Evolutionary conservation across 768 basidiomycete genomes (phyloP), one percentile per base, ranked within the genome.

Genomic region (Lactarius hengduanensis): DNA sequence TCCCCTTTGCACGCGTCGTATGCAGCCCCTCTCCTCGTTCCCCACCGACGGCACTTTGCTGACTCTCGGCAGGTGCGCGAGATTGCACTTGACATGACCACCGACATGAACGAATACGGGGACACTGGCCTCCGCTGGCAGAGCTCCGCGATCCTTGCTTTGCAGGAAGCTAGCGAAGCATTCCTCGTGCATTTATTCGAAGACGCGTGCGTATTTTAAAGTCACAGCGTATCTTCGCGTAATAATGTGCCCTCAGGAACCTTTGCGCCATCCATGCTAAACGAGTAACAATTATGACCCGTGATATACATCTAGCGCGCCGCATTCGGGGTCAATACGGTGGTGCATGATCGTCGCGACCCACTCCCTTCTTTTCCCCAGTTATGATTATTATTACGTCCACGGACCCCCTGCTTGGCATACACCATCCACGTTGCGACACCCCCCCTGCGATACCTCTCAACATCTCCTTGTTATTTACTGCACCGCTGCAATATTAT

Each of bases 221-320:
- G 20, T 40, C 41, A 28, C 38, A 16, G 28, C 53, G 58, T 41
- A 20, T 67, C 65, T 40, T 65, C 62, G 54, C 9, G 43, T 16
- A 38, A 32, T 55, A n/a, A 56, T 60, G 6, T 20, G 40, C 45
- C 57, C 56, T 16, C 59, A 97, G 95, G 53, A 97, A 98, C 76
- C 80, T 97, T 40, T 99, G 97, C 73, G 96, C 96, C 7, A 92
- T 99, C 70, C 96, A 98, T 73, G 96, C 96, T 18, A 98, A 96
- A 77, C 89, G 96, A 72, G 96, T 98, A 5, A 99, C 96, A 6
- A 89, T 98, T 72, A 98, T 98, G 96, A 94, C 94, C 63, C 85
- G 90, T 60, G 97, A 99, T 72, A 96, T 99, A 65, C 96, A 98
- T 73, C 88, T 99, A 61, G 97, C 97, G 28, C 84, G 97, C 62